phyloP scores from a whole-genome alignment of 352 stramenopile species.

The Phytophthora constricta region DNA sequence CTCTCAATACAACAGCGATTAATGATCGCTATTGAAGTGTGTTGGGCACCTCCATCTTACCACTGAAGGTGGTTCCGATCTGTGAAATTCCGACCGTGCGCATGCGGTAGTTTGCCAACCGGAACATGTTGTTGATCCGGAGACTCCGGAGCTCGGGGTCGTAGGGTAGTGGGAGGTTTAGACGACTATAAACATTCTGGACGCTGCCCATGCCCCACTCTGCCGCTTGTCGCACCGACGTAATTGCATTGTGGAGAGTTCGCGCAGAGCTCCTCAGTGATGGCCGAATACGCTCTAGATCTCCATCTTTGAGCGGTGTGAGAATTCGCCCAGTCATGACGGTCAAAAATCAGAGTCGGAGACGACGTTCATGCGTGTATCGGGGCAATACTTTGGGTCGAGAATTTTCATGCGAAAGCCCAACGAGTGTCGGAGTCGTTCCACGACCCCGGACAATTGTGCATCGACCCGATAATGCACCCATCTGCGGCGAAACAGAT shows the following conservation, averaged over 20 bases:
- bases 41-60: neutral
- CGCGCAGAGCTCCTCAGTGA: neutral
- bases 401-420: neutral
- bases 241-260: neutral
- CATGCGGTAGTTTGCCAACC: neutral
- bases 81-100: neutral
- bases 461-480: slow-evolving; percentile 13
- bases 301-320: neutral
- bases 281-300: neutral
- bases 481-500: slow-evolving; percentile 17
- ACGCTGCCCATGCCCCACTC: neutral
- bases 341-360: slow-evolving; percentile 7
- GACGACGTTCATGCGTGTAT: neutral
- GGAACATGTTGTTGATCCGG: neutral
- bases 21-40: neutral
- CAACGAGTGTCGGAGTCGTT: slow-evolving; percentile 14
- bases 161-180: neutral
- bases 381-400: neutral
- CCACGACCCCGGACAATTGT: slow-evolving; percentile 17
- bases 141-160: neutral
- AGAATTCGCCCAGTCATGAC: neutral
- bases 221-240: neutral
- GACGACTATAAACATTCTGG: neutral
- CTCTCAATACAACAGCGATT: too few species aligned
- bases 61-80: neutral